Base-by-base conservation (phyloP, 345 rosid species). In the Syzygium aromaticum region DNA sequence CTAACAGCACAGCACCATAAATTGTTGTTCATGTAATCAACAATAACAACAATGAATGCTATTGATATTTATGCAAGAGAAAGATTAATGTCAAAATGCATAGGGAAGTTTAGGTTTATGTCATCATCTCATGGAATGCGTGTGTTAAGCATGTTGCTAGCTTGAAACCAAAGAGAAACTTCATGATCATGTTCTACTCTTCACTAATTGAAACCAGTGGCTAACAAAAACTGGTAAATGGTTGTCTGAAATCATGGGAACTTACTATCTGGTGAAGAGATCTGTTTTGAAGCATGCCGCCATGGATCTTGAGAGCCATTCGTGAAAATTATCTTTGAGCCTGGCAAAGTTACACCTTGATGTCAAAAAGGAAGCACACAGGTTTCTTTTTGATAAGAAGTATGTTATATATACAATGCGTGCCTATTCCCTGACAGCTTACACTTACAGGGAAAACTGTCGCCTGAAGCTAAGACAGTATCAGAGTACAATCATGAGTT, bases 301-400 rank as follows among this genome's bases (percentile, higher is more conserved):
- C 98, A 97, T 82, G 99, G 99, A 92, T 97, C 99, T 90, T 97
- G 94, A 87, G 95, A 96, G 59, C 99, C 98, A 86, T 96, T 96
- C 67, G 98, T 90, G 87, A 96, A 97, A 51, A 97, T 88, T 80
- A 97, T 94, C 92, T 92, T 97, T 54, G 99, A 93, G 86, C 95
- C 98, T 96, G 95, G 84, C 90, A 86, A 33, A 33, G 80, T 73
- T 73, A 19, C 49, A 73, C 46, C 80, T 73, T 73, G 38, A 0
- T 33, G 46, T 73, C 49, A 73, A 64, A 64, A 19, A 40, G 27
- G 11, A 64, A 25, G 52, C 23, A 14, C 51, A 63, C 30, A 67
- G 33, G 54, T 52, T 38, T 73, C 25, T 46, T 30, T 67, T 40
- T 49, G 28, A 59, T 51, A 82, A 52, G 25, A 8, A 57, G 53